A percentile compares a stretch with the other conserved stretches of the same genome.
These are phyloP conservation scores for Aureobasidium namibiae DNA, from an alignment of 2,329 filamentous ascomycete species.

Conservation along the genomic window DNA sequence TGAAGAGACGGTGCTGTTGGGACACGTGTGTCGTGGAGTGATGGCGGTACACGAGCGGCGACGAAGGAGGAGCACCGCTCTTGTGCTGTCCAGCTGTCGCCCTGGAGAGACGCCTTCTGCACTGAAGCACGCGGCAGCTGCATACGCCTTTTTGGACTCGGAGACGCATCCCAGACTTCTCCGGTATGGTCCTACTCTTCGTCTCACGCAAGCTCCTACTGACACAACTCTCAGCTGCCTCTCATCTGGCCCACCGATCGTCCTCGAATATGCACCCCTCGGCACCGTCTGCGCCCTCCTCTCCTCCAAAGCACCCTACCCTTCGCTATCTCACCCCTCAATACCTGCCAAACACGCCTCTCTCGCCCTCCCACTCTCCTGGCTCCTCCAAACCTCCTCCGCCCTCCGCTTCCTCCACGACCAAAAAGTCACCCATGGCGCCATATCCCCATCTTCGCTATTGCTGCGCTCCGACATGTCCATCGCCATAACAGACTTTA, in stretches of 20 bases:
- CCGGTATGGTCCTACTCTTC: neutral
- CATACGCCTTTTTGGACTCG: neutral
- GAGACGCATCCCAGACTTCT: neutral
- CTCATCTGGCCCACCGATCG: slow-evolving; percentile 56
- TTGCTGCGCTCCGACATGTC: neutral
- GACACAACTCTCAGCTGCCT: slow-evolving; percentile 21
- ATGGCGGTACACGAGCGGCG: neutral
- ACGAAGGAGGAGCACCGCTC: neutral
- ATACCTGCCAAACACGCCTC: neutral
- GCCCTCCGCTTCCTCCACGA: slow-evolving; percentile 9
- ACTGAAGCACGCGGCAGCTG: neutral
- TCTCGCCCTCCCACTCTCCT: neutral
- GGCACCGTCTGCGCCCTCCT: slow-evolving; percentile 53
- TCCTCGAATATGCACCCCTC: slow-evolving; percentile 57
- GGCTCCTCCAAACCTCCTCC: slow-evolving; percentile 8
- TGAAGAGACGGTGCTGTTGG: neutral
- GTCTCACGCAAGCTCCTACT: neutral
- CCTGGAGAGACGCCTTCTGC: neutral
- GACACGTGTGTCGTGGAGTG: neutral
- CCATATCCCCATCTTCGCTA: neutral
- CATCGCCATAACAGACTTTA: slow-evolving; percentile 1
- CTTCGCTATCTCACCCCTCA: neutral
- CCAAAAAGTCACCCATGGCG: slow-evolving; percentile 7
- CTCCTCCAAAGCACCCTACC: neutral
- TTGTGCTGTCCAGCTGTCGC: neutral